Conservation (phyloP, 1,284 basidiomycete species). For the Coniferiporia weirii region DNA sequence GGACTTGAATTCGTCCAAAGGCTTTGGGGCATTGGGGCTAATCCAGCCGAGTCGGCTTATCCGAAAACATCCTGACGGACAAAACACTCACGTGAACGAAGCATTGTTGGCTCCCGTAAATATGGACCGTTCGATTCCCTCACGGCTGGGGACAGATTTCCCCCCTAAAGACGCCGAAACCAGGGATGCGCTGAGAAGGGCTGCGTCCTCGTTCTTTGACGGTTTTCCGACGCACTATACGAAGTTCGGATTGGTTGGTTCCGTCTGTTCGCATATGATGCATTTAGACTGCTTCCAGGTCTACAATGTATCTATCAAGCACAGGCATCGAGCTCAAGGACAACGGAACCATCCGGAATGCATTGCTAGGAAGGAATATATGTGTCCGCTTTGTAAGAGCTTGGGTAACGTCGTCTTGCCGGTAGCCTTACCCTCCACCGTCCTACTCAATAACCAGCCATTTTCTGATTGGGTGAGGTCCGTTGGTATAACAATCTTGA, state of each 20-base stretch:
- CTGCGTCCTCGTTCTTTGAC: slow-evolving; percentile 53
- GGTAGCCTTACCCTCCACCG: slow-evolving; percentile 47
- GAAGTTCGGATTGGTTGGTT: slow-evolving; percentile 82
- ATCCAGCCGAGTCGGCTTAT: slow-evolving; percentile 87
- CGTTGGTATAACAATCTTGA: slow-evolving; percentile 74
- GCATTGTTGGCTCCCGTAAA: slow-evolving; percentile 60
- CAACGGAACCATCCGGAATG: slow-evolving; percentile 95
- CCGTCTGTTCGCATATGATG: slow-evolving; percentile 97
- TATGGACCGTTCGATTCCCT: slow-evolving; percentile 51
- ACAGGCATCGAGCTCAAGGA: slow-evolving; percentile 85
- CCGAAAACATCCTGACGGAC: slow-evolving; percentile 73
- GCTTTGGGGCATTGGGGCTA: slow-evolving; percentile 88
- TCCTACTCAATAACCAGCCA: slow-evolving; percentile 47
- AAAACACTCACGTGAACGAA: slow-evolving; percentile 68
- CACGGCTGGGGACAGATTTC: slow-evolving; percentile 35
- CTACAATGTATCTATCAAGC: slow-evolving; percentile 84
- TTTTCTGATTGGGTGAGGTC: slow-evolving; percentile 81
- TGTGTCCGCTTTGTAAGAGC: slow-evolving; percentile 98
- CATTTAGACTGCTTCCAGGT: slow-evolving; percentile 92
- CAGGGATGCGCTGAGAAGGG: slow-evolving; percentile 41
- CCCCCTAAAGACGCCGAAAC: slow-evolving; percentile 48
- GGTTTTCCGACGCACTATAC: slow-evolving; percentile 71
- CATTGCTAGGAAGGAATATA: slow-evolving; percentile 88
- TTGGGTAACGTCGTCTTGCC: slow-evolving; percentile 94
- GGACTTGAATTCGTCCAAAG: slow-evolving; percentile 66